These are phyloP conservation scores for Phytophthora pluvialis DNA, from an alignment of 352 stramenopile species.

Conservation along the genomic window DNA sequence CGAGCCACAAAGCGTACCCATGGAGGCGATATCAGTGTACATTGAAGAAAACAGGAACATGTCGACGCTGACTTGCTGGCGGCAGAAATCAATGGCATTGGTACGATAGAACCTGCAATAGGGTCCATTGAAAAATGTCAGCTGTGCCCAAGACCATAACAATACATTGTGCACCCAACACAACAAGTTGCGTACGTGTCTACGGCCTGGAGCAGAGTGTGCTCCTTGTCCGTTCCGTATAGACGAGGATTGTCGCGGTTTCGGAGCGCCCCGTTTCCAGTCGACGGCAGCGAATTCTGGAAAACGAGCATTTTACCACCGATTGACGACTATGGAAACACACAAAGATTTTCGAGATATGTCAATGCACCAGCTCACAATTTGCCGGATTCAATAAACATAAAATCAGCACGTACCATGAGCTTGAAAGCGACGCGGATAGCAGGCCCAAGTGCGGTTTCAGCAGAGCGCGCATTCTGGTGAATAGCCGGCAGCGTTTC, in stretches of 20 bases:
- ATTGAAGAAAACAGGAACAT: slow-evolving; percentile 96
- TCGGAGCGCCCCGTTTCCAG: slow-evolving; percentile 76
- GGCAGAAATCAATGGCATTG: slow-evolving; percentile 96
- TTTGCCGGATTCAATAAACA: neutral
- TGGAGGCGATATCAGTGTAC: slow-evolving; percentile 97
- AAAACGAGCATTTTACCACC: slow-evolving; percentile 92
- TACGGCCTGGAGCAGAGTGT: slow-evolving; percentile 90
- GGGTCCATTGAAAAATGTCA: slow-evolving; percentile 5
- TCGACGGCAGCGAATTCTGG: slow-evolving; percentile 83
- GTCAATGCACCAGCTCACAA: slow-evolving; percentile 4
- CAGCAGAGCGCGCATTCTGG: slow-evolving; percentile 76
- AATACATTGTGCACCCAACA: neutral
- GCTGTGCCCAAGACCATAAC: neutral
- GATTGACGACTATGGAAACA: slow-evolving; percentile 65
- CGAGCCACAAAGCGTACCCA: slow-evolving; percentile 61
- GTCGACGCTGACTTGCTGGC: slow-evolving; percentile 99
- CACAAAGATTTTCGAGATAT: slow-evolving; percentile 1
- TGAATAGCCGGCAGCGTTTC: slow-evolving; percentile 94
- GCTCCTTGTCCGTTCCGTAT: slow-evolving; percentile 89
- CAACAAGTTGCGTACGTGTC: slow-evolving; percentile 63
- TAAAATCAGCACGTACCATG: slow-evolving; percentile 86
- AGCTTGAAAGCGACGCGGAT: slow-evolving; percentile 98
- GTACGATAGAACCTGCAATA: slow-evolving; percentile 88
- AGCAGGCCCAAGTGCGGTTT: slow-evolving; percentile 82
- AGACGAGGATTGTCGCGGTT: slow-evolving; percentile 86